Base-by-base conservation (phyloP, 1,284 basidiomycete species). In the Pyrrhoderma noxium region DNA sequence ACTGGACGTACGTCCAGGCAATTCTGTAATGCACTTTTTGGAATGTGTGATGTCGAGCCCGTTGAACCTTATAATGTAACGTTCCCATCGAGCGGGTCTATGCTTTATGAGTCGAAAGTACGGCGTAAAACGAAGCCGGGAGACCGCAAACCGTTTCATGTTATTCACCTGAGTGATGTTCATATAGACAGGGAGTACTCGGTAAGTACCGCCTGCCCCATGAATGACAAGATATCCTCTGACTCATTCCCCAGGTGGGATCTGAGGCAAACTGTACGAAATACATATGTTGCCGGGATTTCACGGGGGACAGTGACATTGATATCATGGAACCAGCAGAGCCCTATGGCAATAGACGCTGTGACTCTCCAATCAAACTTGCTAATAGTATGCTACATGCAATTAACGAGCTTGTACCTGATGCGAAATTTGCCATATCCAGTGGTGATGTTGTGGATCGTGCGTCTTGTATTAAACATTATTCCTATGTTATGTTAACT, bases 371-470 rank as follows among this genome's bases (percentile, higher is more conserved):
- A 2, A 60, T 66, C 0, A 56, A 58, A 1, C 65, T 82, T 9
- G 72, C 71, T 4, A 69, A 74, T n/a, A 75, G 72, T 31, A 74
- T 81, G 75, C 61, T 81, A 1, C 62, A 63, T 7, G 72, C 71
- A 14, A 68, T 68, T 11, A 59, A 64, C 27, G 36, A 70, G 39
- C 63, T 68, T 44, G 64, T 62, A 9, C 63, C 68, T 18, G 64
- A 69, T 42, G 70, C 72, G 3, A 62, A 63, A 11, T 80, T 79
- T 58, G 70, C 75, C 2, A 73, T 82, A 41, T 81, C 80, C 54
- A 82, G 78, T 14, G 80, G 80, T 4, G 80, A 82, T 58, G 74
- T 80, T 3, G 70, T 80, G 8, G 79, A 80, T 67, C 76, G 78
- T 75, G 51, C 44, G 64, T 62, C 36, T 5, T 31, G 7, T 31